phyloP scores from a whole-genome alignment of 768 basidiomycete genomes.

The Cytidiella melzeri region DNA sequence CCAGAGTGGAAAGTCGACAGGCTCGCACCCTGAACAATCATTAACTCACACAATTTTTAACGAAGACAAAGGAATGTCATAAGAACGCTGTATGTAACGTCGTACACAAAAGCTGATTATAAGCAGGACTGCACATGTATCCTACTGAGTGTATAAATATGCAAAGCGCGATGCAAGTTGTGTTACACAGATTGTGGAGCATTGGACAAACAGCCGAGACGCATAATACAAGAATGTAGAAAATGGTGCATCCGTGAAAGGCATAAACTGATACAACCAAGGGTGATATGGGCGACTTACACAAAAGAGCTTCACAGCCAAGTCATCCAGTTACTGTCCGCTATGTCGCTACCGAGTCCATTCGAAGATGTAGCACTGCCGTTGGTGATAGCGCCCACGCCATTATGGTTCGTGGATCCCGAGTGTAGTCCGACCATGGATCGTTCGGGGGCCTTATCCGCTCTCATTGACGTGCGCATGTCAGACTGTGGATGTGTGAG shows the following conservation, averaged over 20 bases:
- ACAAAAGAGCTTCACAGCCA: conserved; percentile 17
- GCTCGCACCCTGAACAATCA: conserved; percentile 69
- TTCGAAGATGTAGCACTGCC: background rate
- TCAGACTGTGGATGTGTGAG: conserved; percentile 10
- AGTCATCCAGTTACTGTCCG: conserved; percentile 25
- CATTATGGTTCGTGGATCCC: too few relatives aligned
- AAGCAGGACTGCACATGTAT: background rate
- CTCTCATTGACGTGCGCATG: conserved; percentile 10
- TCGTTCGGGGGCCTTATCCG: conserved; percentile 2
- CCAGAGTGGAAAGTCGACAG: conserved; percentile 75
- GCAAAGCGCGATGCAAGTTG: background rate
- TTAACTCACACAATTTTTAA: too few relatives aligned
- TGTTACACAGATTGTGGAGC: background rate
- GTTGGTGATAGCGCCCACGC: too few relatives aligned
- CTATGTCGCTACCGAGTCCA: conserved; percentile 16
- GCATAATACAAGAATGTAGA: background rate
- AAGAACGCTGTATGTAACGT: background rate
- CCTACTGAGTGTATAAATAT: background rate
- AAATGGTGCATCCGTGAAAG: too few relatives aligned
- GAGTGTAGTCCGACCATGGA: too few relatives aligned
- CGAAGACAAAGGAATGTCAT: background rate
- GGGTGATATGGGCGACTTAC: too few relatives aligned
- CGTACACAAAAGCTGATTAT: background rate
- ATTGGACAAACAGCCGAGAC: background rate
- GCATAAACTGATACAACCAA: too few relatives aligned